Base-by-base conservation (phyloP, 1,284 basidiomycete species). In the Exobasidium rhododendri region DNA sequence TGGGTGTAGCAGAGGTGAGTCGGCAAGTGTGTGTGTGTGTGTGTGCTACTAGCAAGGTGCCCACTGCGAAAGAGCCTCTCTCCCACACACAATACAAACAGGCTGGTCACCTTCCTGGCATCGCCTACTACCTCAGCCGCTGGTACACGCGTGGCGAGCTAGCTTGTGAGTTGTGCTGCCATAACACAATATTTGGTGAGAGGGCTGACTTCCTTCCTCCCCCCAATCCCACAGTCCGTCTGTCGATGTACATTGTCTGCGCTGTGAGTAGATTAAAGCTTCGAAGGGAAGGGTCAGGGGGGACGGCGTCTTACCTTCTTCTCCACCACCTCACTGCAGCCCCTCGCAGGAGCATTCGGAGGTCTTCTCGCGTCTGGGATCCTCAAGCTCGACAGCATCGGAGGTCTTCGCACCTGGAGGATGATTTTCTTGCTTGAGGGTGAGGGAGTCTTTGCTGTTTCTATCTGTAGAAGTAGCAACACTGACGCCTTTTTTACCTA, bases 61-160 rank as follows among this genome's bases (percentile, higher is more conserved):
- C n/a, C n/a, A n/a, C n/a, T n/a, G n/a, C n/a, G n/a, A n/a, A n/a
- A n/a, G n/a, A n/a, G n/a, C n/a, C n/a, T n/a, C n/a, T n/a, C n/a
- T n/a, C n/a, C n/a, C n/a, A n/a, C n/a, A n/a, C n/a, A n/a, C n/a
- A n/a, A n/a, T n/a, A n/a, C n/a, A n/a, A n/a, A n/a, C 7, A 40
- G 35, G 81, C 81, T 2, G 79, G 79, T 0, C 69, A 76, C 62
- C 70, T 77, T 59, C 75, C 75, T 50, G 68, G 64, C 1, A 73
- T 77, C 31, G 65, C 72, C 1, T 75, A 65, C 56, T 74, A 82
- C 59, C 66, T 80, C n/a, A 56, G 65, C n/a, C 64, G 77, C 5
- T 82, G 75, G 74, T 80, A 81, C 55, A 68, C 66, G 49, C 75
- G 75, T 61, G 72, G 73, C 49, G 80, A 80, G 47, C 63, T 81